phyloP scores from a whole-genome alignment of 805 yeast species.

The Cyberlindnera mycetangii region DNA sequence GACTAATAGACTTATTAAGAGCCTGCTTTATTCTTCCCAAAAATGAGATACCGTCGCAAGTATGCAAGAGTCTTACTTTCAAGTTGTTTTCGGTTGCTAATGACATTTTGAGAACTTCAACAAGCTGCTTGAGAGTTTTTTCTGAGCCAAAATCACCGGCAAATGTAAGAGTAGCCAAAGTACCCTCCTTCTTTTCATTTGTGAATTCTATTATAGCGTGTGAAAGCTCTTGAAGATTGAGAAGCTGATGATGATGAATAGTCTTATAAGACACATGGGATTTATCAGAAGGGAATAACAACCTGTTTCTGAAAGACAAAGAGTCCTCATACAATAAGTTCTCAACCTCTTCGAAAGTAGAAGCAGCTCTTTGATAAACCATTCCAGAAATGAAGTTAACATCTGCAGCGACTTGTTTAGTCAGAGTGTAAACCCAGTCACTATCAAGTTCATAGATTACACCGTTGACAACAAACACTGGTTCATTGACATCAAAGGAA shows the following conservation, averaged over 20 bases:
- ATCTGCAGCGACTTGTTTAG: slow-evolving; percentile 56
- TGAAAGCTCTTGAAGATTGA: background rate
- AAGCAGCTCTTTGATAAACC: slow-evolving; percentile 28
- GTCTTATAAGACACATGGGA: slow-evolving; percentile 30
- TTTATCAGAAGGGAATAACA: slow-evolving; percentile 48
- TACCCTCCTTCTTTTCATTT: slow-evolving; percentile 10
- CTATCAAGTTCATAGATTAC: slow-evolving; percentile 50
- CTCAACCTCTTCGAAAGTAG: slow-evolving; percentile 29
- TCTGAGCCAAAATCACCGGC: slow-evolving; percentile 52
- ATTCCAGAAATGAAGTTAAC: slow-evolving; percentile 26
- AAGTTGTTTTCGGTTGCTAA: slow-evolving; percentile 28
- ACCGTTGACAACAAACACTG: slow-evolving; percentile 72
- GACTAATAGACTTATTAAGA: slow-evolving; percentile 13
- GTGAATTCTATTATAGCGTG: slow-evolving; percentile 25
- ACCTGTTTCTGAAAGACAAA: slow-evolving; percentile 41
- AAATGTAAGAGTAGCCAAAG: slow-evolving; percentile 44
- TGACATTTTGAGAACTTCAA: slow-evolving; percentile 31
- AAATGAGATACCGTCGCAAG: slow-evolving; percentile 17
- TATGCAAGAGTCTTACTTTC: slow-evolving; percentile 39
- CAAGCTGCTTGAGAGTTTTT: slow-evolving; percentile 42
- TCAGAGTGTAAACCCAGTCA: slow-evolving; percentile 54
- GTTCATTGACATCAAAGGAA: slow-evolving; percentile 41
- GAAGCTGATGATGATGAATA: slow-evolving; percentile 18
- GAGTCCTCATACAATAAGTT: slow-evolving; percentile 43
- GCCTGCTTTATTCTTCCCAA: slow-evolving; percentile 22